Conservation (phyloP, 345 rosid genomes). For the Angophora floribunda region DNA sequence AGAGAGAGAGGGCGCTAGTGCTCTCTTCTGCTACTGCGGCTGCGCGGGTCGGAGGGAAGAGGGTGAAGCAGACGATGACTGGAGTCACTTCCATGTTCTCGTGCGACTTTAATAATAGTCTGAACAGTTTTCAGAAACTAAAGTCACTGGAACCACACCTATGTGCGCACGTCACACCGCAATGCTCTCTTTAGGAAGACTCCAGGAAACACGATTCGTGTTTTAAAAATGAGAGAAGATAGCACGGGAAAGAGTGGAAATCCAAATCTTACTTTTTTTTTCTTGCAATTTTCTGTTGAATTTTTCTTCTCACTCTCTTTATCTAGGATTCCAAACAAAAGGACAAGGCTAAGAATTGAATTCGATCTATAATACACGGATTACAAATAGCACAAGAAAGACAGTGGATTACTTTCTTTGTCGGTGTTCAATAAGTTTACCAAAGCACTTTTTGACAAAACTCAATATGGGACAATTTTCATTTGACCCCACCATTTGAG, state of each 20-base stretch:
- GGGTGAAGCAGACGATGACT: not conserved
- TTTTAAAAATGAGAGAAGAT: not conserved
- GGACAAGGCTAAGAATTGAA: not conserved
- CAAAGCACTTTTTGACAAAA: not conserved
- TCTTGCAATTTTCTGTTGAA: not conserved
- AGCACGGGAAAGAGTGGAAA: not conserved
- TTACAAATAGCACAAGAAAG: not conserved
- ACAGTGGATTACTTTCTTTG: not conserved
- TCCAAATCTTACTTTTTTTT: not conserved
- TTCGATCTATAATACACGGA: not conserved
- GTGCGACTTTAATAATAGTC: not conserved
- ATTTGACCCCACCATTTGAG: not conserved
- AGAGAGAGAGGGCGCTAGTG: not conserved
- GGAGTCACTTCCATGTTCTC: not conserved
- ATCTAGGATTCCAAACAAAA: not conserved
- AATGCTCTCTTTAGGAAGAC: not conserved
- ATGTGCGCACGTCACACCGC: not conserved
- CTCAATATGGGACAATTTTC: not conserved
- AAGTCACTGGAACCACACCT: not conserved
- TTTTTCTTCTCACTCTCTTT: not conserved
- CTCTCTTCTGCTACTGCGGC: not conserved
- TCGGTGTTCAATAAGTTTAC: not conserved
- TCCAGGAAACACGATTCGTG: not conserved
- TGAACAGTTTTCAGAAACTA: not conserved
- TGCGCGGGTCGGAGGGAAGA: not conserved